Conservation (phyloP, 371 early-diverging fungal genomes). For the Quaeritorhiza haematococci region DNA sequence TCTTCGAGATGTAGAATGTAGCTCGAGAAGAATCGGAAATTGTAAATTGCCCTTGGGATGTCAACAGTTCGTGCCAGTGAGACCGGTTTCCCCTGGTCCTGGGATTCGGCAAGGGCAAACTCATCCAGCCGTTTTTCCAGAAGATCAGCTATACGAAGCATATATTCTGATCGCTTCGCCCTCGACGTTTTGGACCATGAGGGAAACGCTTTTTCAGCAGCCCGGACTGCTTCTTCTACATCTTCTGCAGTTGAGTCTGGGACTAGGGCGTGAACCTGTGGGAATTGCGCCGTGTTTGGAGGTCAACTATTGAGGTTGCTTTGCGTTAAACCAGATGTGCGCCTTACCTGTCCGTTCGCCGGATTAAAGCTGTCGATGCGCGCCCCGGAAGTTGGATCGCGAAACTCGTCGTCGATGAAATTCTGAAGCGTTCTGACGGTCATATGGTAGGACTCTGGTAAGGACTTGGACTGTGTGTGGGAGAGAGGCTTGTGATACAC, state of each 20-base stretch:
- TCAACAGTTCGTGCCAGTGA: slow-evolving; percentile 54
- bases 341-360: slow-evolving; percentile 39
- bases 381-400: slow-evolving; percentile 32
- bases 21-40: slow-evolving; percentile 69
- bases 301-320: not conserved
- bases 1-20: slow-evolving; percentile 31
- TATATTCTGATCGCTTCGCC: slow-evolving; percentile 38
- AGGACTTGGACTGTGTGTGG: too few relatives aligned
- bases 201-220: slow-evolving; percentile 58
- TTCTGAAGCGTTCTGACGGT: slow-evolving; percentile 41
- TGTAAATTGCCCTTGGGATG: slow-evolving; percentile 57
- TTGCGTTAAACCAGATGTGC: slow-evolving; percentile 15
- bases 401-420: slow-evolving; percentile 58
- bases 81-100: slow-evolving; percentile 60
- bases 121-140: slow-evolving; percentile 46
- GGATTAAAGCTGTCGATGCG: slow-evolving; percentile 62
- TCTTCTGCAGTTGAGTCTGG: slow-evolving; percentile 60
- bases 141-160: slow-evolving; percentile 58
- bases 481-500: too few relatives aligned
- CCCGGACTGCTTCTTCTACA: slow-evolving; percentile 60
- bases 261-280: slow-evolving; percentile 41
- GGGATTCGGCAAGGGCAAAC: slow-evolving; percentile 23
- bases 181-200: slow-evolving; percentile 56
- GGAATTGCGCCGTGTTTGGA: not conserved
- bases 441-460: too few relatives aligned